Evolutionary conservation across 1,284 basidiomycete genomes (phyloP).

Genomic region (Leccinum griseonigrum): DNA sequence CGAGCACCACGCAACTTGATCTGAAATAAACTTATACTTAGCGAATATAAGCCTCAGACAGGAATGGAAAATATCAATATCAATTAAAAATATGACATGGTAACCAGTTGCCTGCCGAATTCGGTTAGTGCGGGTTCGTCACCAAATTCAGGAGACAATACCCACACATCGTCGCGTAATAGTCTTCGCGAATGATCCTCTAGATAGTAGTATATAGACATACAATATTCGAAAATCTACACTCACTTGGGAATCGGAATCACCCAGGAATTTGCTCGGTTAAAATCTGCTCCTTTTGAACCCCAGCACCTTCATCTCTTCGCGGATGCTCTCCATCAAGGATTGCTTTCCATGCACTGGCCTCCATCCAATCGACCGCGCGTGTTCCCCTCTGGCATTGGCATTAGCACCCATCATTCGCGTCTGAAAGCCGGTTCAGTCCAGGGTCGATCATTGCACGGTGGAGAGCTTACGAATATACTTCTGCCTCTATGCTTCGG

Average conservation of each 20-base stretch:
- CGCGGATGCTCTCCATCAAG: conserved; percentile 30
- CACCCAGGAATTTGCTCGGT: not conserved
- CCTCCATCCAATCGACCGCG: conserved; percentile 41
- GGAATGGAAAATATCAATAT: conserved; percentile 10
- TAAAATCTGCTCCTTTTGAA: not conserved
- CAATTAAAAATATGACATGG: conserved; percentile 2
- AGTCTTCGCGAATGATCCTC: not conserved
- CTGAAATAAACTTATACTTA: conserved; percentile 12
- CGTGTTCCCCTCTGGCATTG: conserved; percentile 39
- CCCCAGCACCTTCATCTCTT: conserved; percentile 22
- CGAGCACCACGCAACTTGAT: not conserved
- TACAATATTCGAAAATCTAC: not conserved
- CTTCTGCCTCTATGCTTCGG: conserved; percentile 28
- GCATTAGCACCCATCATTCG: conserved; percentile 42
- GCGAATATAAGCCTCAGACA: not conserved
- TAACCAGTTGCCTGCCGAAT: not conserved
- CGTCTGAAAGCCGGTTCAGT: conserved; percentile 15
- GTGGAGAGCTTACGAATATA: conserved; percentile 25
- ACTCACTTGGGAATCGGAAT: not conserved
- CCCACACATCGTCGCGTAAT: not conserved
- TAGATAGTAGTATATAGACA: not conserved
- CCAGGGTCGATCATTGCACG: not conserved
- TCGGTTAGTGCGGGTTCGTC: conserved; percentile 13
- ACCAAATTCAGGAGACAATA: conserved; percentile 4
- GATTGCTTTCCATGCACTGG: conserved; percentile 30